Base-by-base conservation (phyloP, 1,284 basidiomycete species). In the Papiliotrema flavescens region DNA sequence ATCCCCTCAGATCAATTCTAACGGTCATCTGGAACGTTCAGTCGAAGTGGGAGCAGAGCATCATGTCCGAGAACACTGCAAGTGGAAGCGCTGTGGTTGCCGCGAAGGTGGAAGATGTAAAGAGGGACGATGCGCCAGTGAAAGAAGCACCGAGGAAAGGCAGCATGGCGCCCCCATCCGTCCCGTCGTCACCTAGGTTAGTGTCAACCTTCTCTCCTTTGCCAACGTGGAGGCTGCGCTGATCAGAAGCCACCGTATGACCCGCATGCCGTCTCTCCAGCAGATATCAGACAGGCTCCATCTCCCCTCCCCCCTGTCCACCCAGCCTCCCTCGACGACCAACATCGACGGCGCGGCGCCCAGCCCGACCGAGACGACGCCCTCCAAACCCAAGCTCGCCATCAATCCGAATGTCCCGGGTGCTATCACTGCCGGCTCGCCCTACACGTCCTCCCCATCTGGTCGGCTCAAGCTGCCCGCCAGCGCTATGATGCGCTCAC, bases 261-360 rank as follows among this genome's bases (percentile, higher is more conserved):
- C 64, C n/a, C 63, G 71, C 39, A 55, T 70, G 5, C 71, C 71
- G 0, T 70, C 68, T 11, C 60, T 73, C 41, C 61, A 69, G 53
- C 65, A 71, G 41, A 60, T 74, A 28, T 62, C 67, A 1, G 59
- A 63, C 19, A 66, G 59, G 35, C 58, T 67, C 1, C 58, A 63
- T 43, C 54, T 49, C 34, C 52, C 59, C 51, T 49, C 50, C 28
- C 44, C 49, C 49, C 40, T 54, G 54, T 36, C 41, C 49, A 34
- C 53, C 51, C 28, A 49, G 28, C 15, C 46, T 35, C 44, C 57
- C 13, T 45, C 61, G 7, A 51, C 64, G 2, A 81, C 80, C 36
- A 81, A 81, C 14, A 77, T 80, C 34, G 87, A 89, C 64, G 87
- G 85, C 53, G 43, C 86, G 0, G 79, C 79, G 36, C 86, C 85